phyloP scores from a whole-genome alignment of 202 grass and related monocot genomes.

The Schoenoplectus tabernaemontani region DNA sequence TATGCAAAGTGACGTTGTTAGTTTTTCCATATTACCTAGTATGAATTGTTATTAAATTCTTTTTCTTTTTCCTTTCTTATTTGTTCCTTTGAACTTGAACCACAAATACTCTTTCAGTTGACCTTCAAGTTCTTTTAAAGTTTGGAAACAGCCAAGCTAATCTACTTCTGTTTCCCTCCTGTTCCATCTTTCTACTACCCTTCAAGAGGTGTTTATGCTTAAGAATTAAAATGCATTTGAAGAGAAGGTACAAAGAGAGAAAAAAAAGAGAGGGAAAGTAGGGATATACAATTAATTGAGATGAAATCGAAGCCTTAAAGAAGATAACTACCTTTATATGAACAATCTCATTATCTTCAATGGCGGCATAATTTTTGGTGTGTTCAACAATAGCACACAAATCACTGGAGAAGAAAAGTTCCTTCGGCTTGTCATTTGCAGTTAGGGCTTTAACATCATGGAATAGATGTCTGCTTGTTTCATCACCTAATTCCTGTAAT shows the following conservation, averaged over 20 bases:
- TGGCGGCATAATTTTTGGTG: slow-evolving; percentile 79
- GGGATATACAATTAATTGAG: not conserved
- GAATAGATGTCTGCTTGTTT: slow-evolving; percentile 50
- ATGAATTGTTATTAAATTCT: not conserved
- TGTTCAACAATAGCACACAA: slow-evolving; percentile 97
- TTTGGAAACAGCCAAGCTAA: not conserved
- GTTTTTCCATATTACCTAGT: not conserved
- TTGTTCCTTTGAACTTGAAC: not conserved
- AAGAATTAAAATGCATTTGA: slow-evolving; percentile 5
- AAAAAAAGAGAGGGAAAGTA: not conserved
- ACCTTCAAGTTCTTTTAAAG: not conserved
- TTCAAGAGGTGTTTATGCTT: not conserved
- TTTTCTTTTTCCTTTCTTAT: not conserved
- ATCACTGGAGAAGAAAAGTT: slow-evolving; percentile 94
- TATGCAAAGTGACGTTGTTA: not conserved
- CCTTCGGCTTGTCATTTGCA: slow-evolving; percentile 67
- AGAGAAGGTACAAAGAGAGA: not conserved
- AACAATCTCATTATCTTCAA: slow-evolving; percentile 89
- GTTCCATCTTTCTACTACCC: not conserved
- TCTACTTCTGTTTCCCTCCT: not conserved
- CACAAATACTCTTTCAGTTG: not conserved
- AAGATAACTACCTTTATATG: slow-evolving; percentile 71
- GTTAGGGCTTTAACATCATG: slow-evolving; percentile 79
- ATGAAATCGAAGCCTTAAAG: not conserved
- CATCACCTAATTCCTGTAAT: slow-evolving; percentile 53